Base-by-base conservation (phyloP, 345 rosid species). In the Aquilaria sinensis region DNA sequence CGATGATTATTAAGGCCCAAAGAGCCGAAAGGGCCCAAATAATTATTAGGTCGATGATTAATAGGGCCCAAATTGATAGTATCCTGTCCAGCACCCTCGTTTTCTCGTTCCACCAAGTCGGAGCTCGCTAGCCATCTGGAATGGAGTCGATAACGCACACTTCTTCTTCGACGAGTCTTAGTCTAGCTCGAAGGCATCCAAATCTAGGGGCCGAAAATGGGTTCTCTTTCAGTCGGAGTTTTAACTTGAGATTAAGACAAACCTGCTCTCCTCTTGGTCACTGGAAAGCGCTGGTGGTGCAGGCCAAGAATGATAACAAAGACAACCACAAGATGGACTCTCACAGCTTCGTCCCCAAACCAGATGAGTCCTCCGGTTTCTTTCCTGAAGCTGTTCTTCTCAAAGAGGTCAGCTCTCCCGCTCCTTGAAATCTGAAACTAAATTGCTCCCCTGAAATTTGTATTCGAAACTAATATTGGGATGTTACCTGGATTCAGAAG, bases 361-460 rank as follows among this genome's bases (percentile, higher is more conserved):
- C 83, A 60, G 96, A 82, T 23, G 98, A 87, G 57, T 73, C 83
- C 66, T 76, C 80, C 53, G 89, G 90, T n/a, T 78, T 79, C 37
- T 92, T 87, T 67, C 98, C 98, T 29, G 98, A 92, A 81, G 85
- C 96, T 11, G 80, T 92, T 10, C 77, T 92, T 51, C 96, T 92
- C 65, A 87, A 89, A 78, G 76, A 89, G 89, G 98, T 86, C 29
- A 12, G 1, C 2, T 67, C 50, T 61, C 51, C 12, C 23, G 52
- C 16, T 58, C 43, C 2, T 65, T 48, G 34, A 16, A 10, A 10
- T 55, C 59, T 14, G 23, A 23, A 23, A 23, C 23, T 23, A 23
- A 23, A 1, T 23, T 23, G 23, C 23, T 23, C 23, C 23, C 23
- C 23, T 58, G 47, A 46, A 11, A 48, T 33, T 13, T 51, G 41